phyloP scores from a whole-genome alignment of 441 rosid genomes.

The Gossypium lobatum region DNA sequence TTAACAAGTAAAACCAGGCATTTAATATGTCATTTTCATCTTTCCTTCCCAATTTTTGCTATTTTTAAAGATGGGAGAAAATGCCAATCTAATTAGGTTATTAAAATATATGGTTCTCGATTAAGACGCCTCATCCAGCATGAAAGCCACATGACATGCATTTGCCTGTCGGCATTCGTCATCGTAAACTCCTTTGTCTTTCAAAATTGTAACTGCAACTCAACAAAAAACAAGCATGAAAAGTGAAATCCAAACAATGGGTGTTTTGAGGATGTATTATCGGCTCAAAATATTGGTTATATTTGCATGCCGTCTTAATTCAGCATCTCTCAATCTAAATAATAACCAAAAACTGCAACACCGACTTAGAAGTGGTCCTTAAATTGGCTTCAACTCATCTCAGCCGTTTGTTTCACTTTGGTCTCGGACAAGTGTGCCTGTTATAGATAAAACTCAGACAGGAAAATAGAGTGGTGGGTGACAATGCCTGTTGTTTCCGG shows the following conservation, averaged over 20 bases:
- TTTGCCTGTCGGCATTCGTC: background rate
- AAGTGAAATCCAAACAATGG: background rate
- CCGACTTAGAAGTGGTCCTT: slow-evolving; percentile 3
- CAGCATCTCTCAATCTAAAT: background rate
- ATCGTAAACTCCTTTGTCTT: background rate
- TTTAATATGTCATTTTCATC: too few species aligned
- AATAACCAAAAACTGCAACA: background rate
- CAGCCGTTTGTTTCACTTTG: background rate
- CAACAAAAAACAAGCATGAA: background rate
- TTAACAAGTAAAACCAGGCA: too few species aligned
- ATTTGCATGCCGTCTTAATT: background rate
- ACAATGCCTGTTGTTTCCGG: slow-evolving; percentile 4
- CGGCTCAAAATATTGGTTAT: background rate
- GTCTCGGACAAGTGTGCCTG: background rate
- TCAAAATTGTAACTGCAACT: background rate
- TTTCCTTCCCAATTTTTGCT: too few species aligned
- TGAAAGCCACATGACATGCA: background rate
- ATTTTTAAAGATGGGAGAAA: too few species aligned
- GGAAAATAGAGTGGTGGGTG: background rate
- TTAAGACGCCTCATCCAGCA: background rate
- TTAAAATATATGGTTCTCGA: background rate
- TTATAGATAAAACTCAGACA: background rate
- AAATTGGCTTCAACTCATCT: background rate
- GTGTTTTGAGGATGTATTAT: background rate
- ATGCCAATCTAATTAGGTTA: background rate